Conservation (phyloP, 2,329 filamentous ascomycete genomes). For the Geosmithia putterillii region DNA sequence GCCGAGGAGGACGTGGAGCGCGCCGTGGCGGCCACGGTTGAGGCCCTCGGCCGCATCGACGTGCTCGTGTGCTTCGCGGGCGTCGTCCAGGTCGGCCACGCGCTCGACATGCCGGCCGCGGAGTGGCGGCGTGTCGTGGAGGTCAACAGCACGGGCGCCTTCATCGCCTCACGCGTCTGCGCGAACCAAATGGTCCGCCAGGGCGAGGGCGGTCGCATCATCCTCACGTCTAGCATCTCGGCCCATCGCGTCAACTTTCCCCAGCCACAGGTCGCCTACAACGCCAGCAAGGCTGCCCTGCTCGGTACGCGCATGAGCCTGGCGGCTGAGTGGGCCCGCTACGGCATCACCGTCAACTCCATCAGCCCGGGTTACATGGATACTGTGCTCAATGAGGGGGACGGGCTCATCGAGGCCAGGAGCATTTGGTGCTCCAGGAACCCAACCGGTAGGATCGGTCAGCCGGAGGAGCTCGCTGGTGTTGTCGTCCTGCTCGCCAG, state of each 20-base stretch:
- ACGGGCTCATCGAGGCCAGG: conserved; percentile 39
- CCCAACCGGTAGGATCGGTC: conserved; percentile 53
- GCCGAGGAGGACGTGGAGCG: conserved; percentile 5
- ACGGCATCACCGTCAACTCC: conserved; percentile 60
- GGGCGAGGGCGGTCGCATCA: conserved; percentile 44
- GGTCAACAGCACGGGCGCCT: conserved; percentile 60
- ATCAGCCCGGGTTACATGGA: conserved; percentile 69
- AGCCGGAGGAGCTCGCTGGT: conserved; percentile 50
- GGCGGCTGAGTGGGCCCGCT: conserved; percentile 60
- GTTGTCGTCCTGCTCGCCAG: conserved; percentile 49
- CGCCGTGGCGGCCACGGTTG: conserved; percentile 4
- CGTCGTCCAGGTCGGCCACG: conserved; percentile 49
- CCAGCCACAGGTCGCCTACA: conserved; percentile 61
- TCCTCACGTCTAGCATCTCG: conserved; percentile 56
- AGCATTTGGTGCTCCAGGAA: conserved; percentile 45
- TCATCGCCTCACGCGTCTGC: conserved; percentile 55
- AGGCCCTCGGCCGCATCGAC: conserved; percentile 8
- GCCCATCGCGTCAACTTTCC: conserved; percentile 60
- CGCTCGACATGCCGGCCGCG: conserved; percentile 42
- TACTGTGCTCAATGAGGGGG: conserved; percentile 58
- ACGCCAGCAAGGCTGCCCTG: conserved; percentile 58
- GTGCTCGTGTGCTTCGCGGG: conserved; percentile 34
- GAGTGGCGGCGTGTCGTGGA: conserved; percentile 55
- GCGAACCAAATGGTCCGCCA: conserved; percentile 39
- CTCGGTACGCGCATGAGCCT: conserved; percentile 50